These are phyloP conservation scores for Pichia sp. DNA, from an alignment of 1,139 yeast genomes.

Conservation along the genomic window DNA sequence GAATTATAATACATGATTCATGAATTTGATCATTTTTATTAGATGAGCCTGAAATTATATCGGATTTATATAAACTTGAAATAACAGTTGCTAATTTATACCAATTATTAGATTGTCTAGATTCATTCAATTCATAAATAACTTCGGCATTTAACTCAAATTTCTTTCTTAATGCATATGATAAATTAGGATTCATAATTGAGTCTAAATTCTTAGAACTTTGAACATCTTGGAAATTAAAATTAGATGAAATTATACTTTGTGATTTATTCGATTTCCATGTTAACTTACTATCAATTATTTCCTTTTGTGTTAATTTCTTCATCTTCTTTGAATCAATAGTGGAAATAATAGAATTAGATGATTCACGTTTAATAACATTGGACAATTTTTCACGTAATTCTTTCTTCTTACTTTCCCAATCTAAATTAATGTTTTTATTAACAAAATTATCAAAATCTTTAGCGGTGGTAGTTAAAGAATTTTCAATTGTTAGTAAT, in stretches of 20 bases:
- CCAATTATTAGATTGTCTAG: conserved; percentile 46
- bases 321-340: conserved; percentile 18
- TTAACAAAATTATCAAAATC: conserved; percentile 79
- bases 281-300: conserved; percentile 20
- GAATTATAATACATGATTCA: conserved; percentile 54
- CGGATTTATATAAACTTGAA: conserved; percentile 46
- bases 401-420: conserved; percentile 73
- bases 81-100: conserved; percentile 50
- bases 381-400: conserved; percentile 64
- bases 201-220: conserved; percentile 19
- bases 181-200: conserved; percentile 27
- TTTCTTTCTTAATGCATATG: conserved; percentile 39
- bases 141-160: conserved; percentile 71
- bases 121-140: conserved; percentile 61
- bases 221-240: conserved; percentile 27
- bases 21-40: conserved; percentile 58
- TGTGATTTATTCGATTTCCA: conserved; percentile 26
- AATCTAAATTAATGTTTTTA: conserved; percentile 69
- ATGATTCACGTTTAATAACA: conserved; percentile 23
- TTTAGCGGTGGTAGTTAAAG: conserved; percentile 63
- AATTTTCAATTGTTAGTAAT: conserved; percentile 75
- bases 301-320: conserved; percentile 14
- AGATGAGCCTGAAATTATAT: conserved; percentile 36
- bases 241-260: conserved; percentile 26
- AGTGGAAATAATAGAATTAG: conserved; percentile 10